Conservation (phyloP, 768 basidiomycete genomes). For the Mycena leptocephala region DNA sequence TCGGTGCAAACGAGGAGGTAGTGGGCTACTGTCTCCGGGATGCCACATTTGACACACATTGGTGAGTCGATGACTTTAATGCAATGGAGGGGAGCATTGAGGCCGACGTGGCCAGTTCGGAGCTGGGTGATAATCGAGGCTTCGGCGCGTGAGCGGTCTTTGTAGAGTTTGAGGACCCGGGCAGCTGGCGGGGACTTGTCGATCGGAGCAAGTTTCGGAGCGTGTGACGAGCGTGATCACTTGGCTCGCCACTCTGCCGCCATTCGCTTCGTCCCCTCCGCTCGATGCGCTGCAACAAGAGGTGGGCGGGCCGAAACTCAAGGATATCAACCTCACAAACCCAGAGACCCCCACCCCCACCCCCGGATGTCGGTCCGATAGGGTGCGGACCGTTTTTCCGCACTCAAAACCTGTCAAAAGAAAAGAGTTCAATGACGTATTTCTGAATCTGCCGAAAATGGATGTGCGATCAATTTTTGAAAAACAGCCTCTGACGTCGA, state of each 20-base stretch:
- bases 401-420: no score
- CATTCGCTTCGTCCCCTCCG: neutral
- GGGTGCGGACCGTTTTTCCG: no score
- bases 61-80: slow-evolving; percentile 32
- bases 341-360: no score
- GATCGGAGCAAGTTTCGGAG: neutral
- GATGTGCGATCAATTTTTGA: no score
- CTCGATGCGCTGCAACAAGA: slow-evolving; percentile 14
- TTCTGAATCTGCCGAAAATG: no score
- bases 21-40: slow-evolving; percentile 31
- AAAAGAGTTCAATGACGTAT: no score
- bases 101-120: slow-evolving; percentile 32
- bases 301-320: no score
- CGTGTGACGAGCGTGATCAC: slow-evolving; percentile 9
- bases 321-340: no score
- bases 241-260: neutral
- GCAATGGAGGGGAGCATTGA: slow-evolving; percentile 37
- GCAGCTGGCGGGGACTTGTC: slow-evolving; percentile 7
- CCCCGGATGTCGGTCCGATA: no score
- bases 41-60: slow-evolving; percentile 13
- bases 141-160: slow-evolving; percentile 17
- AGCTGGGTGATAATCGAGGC: slow-evolving; percentile 32
- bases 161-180: slow-evolving; percentile 11
- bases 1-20: slow-evolving; percentile 27
- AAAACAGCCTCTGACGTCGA: no score